These are phyloP conservation scores for Capsicum pubescens DNA, from an alignment of 257 asterid species.

Conservation along the genomic window DNA sequence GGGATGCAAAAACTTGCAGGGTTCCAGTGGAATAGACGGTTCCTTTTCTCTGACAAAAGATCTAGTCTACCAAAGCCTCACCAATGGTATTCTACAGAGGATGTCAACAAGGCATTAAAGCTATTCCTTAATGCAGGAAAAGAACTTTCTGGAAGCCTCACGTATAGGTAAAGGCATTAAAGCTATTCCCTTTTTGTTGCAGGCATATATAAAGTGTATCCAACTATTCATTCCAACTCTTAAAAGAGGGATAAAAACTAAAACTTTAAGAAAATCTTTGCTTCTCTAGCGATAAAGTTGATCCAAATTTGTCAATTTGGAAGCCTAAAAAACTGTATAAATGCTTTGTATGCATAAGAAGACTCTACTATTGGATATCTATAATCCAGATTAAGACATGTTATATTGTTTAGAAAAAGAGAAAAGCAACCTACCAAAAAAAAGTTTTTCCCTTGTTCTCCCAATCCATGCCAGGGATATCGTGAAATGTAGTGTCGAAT, in stretches of 20 bases:
- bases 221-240: background rate
- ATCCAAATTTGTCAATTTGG: slow-evolving; percentile 7
- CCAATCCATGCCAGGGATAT: background rate
- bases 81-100: slow-evolving; percentile 77
- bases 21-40: slow-evolving; percentile 53
- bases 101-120: slow-evolving; percentile 66
- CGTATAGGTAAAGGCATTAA: slow-evolving; percentile 64
- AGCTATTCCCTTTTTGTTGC: background rate
- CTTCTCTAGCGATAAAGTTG: background rate
- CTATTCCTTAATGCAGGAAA: slow-evolving; percentile 85
- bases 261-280: background rate
- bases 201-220: background rate
- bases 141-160: slow-evolving; percentile 76
- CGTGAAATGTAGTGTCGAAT: background rate
- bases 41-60: slow-evolving; percentile 59
- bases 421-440: background rate
- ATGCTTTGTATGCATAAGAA: slow-evolving; percentile 8
- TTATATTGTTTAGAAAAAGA: background rate
- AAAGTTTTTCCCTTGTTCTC: background rate
- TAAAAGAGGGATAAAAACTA: background rate
- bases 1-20: slow-evolving; percentile 47
- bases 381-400: slow-evolving; percentile 9
- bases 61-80: slow-evolving; percentile 74
- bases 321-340: background rate
- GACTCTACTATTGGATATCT: background rate